Conservation (phyloP, 2,329 filamentous ascomycete genomes). For the Bretziella fagacearum region DNA sequence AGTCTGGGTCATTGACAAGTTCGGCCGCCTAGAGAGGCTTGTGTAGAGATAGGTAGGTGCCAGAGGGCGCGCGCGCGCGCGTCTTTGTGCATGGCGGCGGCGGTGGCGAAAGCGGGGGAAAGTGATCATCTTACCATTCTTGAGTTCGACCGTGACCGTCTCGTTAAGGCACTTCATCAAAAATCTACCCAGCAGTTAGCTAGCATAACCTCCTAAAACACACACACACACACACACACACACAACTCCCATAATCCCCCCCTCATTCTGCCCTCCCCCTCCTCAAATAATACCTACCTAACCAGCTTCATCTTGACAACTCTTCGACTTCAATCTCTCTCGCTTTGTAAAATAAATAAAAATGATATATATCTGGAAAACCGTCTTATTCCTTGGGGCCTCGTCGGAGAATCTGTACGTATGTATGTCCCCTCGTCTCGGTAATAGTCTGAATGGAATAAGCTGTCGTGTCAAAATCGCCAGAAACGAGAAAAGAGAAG, state of each 20-base stretch:
- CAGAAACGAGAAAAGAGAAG: too few species aligned
- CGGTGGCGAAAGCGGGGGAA: too few species aligned
- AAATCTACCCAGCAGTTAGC: conserved; percentile 44
- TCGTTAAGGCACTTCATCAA: conserved; percentile 99
- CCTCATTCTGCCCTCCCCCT: neutral
- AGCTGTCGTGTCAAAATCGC: too few species aligned
- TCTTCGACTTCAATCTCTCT: neutral
- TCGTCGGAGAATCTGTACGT: too few species aligned
- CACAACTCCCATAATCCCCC: neutral
- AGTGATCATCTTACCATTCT: conserved; percentile 62
- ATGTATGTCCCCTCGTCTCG: too few species aligned
- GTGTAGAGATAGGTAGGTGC: too few species aligned
- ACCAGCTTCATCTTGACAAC: conserved; percentile 78
- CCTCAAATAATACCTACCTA: conserved; percentile 39
- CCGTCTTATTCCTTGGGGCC: too few species aligned
- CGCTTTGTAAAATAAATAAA: neutral
- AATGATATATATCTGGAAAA: neutral
- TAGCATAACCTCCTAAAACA: neutral
- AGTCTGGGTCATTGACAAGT: too few species aligned
- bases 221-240: neutral
- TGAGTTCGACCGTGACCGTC: conserved; percentile 94
- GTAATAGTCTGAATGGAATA: too few species aligned
- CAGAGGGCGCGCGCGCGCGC: neutral
- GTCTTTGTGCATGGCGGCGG: neutral
- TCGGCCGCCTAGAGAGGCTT: too few species aligned